Conservation (phyloP, 768 basidiomycete genomes). For the Amanita exitialis region DNA sequence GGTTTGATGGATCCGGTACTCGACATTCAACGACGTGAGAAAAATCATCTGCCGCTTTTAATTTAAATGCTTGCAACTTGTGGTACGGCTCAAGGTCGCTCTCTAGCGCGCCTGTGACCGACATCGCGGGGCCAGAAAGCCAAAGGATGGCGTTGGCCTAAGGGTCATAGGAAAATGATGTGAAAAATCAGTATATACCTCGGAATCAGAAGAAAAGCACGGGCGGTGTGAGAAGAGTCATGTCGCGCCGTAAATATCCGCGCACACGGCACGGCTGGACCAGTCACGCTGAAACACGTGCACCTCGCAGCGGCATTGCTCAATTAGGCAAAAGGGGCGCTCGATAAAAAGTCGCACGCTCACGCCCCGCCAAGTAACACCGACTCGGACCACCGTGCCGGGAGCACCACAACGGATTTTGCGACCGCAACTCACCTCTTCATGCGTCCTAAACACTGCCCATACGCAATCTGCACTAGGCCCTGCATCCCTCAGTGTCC, state of each 20-base stretch:
- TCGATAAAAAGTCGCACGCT: conserved; percentile 5
- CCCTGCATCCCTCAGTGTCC: conserved; percentile 29
- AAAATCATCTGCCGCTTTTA: conserved; percentile 11
- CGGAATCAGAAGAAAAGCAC: not conserved
- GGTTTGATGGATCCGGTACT: conserved; percentile 8
- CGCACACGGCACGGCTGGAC: not conserved
- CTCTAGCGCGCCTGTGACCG: conserved; percentile 48
- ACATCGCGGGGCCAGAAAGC: conserved; percentile 36
- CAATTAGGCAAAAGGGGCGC: conserved; percentile 4
- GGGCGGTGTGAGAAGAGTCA: conserved; percentile 5
- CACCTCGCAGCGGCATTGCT: conserved; percentile 8
- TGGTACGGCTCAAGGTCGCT: conserved; percentile 51
- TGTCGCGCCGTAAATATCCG: not conserved
- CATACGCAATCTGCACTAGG: conserved; percentile 29
- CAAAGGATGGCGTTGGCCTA: conserved; percentile 50
- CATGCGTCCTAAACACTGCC: conserved; percentile 50
- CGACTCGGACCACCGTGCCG: conserved; percentile 1
- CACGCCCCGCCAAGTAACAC: not conserved
- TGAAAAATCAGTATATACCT: not conserved
- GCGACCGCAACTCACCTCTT: conserved; percentile 37
- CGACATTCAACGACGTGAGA: conserved; percentile 12
- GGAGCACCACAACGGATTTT: no score
- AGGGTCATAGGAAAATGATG: not conserved
- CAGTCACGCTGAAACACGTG: conserved; percentile 10
- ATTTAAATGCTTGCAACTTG: conserved; percentile 37